Evolutionary conservation across 305 asterid genomes (phyloP), one percentile per base, ranked within the genome.

Genomic region (Ilex paraguariensis): DNA sequence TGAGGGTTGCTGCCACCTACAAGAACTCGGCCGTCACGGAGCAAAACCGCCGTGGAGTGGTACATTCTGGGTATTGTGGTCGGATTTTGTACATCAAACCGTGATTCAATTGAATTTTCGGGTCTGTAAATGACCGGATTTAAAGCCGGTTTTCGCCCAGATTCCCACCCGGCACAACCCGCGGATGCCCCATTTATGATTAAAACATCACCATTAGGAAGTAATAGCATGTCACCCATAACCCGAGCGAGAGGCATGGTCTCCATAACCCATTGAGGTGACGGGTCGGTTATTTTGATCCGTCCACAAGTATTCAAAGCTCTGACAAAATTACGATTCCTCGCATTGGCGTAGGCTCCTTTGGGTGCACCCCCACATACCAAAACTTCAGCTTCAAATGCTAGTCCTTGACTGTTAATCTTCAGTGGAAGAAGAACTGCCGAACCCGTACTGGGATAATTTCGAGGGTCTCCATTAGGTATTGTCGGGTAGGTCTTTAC

Each of bases 221-320:
- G 50, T 40, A 81, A 36, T 9, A 86, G 61, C 96, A 88, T 88
- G 33, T 88, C 96, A 0, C 96, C 88, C 96, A 88, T 88, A 78
- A 81, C 82, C 59, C 96, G 78, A 42, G 79, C 68, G 33, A 56
- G 31, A 1, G 96, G 95, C 96, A 88, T 88, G 15, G 77, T 75
- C 70, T 88, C 96, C 81, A 73, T 74, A 16, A 36, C 71, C 96
- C 96, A 86, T 28, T 75, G 70, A 0, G 96, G 88, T 59, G 79
- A 70, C 48, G 56, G 68, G 68, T 74, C 90, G 16, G 79, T 75
- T 63, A 86, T 71, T 10, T 61, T 68, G 57, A 86, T 81, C 78
- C 96, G 71, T 5, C 83, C 92, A 0, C 96, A 88, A 3, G 87
- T 82, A 42, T 74, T 63, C 17, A 88, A 80, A 10, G 87, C 94